A percentile compares a stretch with the other conserved stretches of the same genome.
Evolutionary conservation across 371 early-diverging fungal genomes (phyloP).

Genomic region (Blakeslea trispora): DNA sequence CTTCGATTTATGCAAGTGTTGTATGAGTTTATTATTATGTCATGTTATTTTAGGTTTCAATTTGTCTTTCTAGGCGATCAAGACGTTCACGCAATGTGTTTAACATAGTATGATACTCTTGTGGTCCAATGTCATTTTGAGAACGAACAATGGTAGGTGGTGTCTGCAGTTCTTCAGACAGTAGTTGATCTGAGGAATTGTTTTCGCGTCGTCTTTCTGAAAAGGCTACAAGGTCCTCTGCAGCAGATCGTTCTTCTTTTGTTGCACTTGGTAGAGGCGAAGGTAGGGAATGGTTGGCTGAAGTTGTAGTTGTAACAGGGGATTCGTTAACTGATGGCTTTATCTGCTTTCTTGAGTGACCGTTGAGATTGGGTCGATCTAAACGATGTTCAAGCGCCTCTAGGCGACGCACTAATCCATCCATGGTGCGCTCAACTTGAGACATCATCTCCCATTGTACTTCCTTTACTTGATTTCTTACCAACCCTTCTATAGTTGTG

Average conservation of each 20-base stretch:
- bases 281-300: slow-evolving; percentile 2
- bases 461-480: slow-evolving; percentile 75
- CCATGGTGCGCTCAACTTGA: slow-evolving; percentile 21
- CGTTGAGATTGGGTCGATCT: neutral
- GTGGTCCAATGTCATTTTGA: slow-evolving; percentile 34
- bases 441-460: slow-evolving; percentile 65
- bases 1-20: too few species aligned
- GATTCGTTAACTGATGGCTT: too few species aligned
- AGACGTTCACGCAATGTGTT: slow-evolving; percentile 29
- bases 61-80: slow-evolving; percentile 30
- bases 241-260: slow-evolving; percentile 23
- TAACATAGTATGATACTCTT: slow-evolving; percentile 33
- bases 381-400: slow-evolving; percentile 10
- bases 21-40: too few species aligned
- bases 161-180: slow-evolving; percentile 19
- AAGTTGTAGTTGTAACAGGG: neutral
- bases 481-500: slow-evolving; percentile 77
- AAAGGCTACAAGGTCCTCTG: slow-evolving; percentile 26
- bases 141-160: slow-evolving; percentile 39
- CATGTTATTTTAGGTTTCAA: slow-evolving; percentile 15
- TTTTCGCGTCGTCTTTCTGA: slow-evolving; percentile 18
- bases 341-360: neutral
- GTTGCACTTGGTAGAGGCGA: slow-evolving; percentile 27
- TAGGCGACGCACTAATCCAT: slow-evolving; percentile 13
- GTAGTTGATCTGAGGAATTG: neutral